Evolutionary conservation across 176 grass and related monocot species (phyloP).

Genomic region (Oryza meyeriana): DNA sequence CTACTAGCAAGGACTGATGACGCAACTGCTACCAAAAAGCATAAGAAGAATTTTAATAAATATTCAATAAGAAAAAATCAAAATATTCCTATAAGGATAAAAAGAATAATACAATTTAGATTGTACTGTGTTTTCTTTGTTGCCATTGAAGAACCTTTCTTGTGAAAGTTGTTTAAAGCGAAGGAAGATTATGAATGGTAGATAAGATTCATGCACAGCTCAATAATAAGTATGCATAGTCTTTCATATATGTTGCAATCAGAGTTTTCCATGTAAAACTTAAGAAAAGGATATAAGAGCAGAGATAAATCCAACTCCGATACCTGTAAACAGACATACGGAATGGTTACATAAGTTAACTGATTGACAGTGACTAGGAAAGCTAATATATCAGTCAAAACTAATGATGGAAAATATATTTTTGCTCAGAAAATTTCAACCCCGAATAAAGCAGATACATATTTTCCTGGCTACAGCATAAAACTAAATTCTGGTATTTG

Average conservation of each 20-base stretch:
- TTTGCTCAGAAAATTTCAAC: background rate
- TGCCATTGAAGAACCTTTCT: background rate
- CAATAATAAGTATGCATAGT: background rate
- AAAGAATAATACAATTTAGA: background rate
- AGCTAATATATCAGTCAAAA: background rate
- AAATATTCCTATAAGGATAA: background rate
- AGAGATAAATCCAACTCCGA: conserved; percentile 98
- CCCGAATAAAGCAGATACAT: background rate
- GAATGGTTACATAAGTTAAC: conserved; percentile 9
- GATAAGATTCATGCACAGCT: background rate
- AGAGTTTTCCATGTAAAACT: conserved; percentile 5
- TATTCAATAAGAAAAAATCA: background rate
- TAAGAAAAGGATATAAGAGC: conserved; percentile 90
- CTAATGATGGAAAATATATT: background rate
- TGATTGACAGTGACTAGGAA: background rate
- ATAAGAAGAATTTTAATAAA: background rate
- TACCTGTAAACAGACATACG: conserved; percentile 55
- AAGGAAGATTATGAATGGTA: background rate
- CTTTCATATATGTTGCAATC: conserved; percentile 2
- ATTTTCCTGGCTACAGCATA: background rate
- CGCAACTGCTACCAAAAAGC: background rate
- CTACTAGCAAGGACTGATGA: background rate
- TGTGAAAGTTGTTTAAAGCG: conserved; percentile 3
- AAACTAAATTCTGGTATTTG: background rate
- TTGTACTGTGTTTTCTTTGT: background rate